Evolutionary conservation across 768 basidiomycete genomes (phyloP).

Genomic region (button mushroom (Agaricus bisporus)): DNA sequence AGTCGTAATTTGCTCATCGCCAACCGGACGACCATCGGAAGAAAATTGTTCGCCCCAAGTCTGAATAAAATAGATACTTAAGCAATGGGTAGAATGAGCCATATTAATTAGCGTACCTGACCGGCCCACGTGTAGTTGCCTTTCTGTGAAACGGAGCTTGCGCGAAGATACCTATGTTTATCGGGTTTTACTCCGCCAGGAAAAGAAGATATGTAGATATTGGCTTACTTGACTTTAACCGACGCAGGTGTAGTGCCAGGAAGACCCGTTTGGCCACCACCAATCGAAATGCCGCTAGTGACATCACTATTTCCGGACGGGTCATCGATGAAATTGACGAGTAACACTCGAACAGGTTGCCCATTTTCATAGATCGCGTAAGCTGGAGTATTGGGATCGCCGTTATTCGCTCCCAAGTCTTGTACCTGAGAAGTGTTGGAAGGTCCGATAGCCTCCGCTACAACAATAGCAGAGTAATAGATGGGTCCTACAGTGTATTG

Average conservation of each 20-base stretch:
- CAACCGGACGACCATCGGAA: conserved; percentile 60
- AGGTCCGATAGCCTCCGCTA: conserved; percentile 64
- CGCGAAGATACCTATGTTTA: conserved; percentile 41
- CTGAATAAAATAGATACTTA: conserved; percentile 19
- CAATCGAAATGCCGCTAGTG: conserved; percentile 44
- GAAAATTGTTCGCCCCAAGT: conserved; percentile 54
- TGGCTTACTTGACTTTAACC: conserved; percentile 54
- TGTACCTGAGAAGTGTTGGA: conserved; percentile 57
- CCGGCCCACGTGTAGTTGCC: conserved; percentile 59
- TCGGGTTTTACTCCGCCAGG: background rate
- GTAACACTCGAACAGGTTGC: conserved; percentile 48
- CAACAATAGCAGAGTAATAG: conserved; percentile 67
- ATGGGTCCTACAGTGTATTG: conserved; percentile 75
- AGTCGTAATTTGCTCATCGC: conserved; percentile 42
- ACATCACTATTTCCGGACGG: conserved; percentile 49
- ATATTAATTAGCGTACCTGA: conserved; percentile 29
- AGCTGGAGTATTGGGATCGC: conserved; percentile 52
- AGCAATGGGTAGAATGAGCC: too few species aligned
- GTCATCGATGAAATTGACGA: conserved; percentile 72
- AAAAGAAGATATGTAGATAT: background rate
- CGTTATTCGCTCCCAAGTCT: conserved; percentile 51
- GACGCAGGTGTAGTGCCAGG: conserved; percentile 32
- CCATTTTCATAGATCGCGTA: conserved; percentile 75
- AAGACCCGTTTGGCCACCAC: conserved; percentile 32
- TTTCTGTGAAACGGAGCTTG: conserved; percentile 44